Conservation (phyloP, 208 protist species). For the Trichomonas tenax region DNA sequence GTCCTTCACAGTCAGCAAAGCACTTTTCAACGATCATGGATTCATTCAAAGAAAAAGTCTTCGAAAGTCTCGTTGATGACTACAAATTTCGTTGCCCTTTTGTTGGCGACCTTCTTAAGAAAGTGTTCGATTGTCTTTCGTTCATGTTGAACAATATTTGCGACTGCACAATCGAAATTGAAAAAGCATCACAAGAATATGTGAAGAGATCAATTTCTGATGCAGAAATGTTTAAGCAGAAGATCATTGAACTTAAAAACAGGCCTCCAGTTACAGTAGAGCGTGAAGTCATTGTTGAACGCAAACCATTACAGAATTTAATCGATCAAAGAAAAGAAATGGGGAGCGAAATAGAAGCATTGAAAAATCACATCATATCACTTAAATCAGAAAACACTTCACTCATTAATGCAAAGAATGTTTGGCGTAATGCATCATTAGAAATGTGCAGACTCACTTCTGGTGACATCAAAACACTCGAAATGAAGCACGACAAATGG, state of each 20-base stretch:
- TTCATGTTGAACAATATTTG: not conserved
- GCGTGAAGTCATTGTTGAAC: not conserved
- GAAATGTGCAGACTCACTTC: not conserved
- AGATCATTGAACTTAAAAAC: not conserved
- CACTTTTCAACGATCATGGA: not conserved
- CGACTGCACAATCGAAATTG: not conserved
- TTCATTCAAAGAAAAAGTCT: not conserved
- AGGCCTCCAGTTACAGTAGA: not conserved
- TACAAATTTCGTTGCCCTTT: not conserved
- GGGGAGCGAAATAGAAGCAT: not conserved
- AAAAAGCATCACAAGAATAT: not conserved
- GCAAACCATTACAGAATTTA: not conserved
- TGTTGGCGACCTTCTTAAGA: not conserved
- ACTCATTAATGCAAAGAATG: not conserved
- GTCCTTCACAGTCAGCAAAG: not conserved
- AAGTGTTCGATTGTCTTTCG: not conserved
- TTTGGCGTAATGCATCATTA: not conserved
- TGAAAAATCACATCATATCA: not conserved
- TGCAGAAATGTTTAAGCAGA: not conserved
- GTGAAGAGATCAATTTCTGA: not conserved
- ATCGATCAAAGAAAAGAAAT: not conserved
- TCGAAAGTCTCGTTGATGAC: not conserved
- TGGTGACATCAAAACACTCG: not conserved
- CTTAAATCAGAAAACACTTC: not conserved
- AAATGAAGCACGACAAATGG: not conserved